Evolutionary conservation across 2,329 filamentous ascomycete species (phyloP).

Genomic region (Botrytis byssoidea): DNA sequence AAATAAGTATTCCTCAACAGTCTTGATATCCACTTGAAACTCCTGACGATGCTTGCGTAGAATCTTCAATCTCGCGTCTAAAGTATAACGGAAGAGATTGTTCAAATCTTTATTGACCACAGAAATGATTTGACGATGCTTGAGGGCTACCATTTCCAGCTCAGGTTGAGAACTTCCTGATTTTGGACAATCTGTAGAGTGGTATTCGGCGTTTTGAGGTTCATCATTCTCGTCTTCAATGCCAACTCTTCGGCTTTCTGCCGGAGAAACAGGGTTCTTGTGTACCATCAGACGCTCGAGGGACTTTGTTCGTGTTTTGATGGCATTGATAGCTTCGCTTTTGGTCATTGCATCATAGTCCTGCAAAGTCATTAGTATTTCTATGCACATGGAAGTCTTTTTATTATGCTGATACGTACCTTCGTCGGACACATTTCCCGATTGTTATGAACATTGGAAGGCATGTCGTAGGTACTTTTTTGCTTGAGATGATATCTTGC

Average conservation of each 20-base stretch:
- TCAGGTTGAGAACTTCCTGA: neutral
- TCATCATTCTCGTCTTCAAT: neutral
- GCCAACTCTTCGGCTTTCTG: neutral
- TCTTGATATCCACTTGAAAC: neutral
- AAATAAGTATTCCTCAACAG: neutral
- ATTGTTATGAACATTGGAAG: neutral
- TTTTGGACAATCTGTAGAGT: neutral
- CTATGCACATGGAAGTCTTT: accelerated
- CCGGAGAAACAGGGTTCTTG: neutral
- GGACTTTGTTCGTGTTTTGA: neutral
- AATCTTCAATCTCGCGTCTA: neutral
- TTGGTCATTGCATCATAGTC: neutral
- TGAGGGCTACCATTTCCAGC: neutral
- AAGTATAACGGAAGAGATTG: slow-evolving; percentile 5
- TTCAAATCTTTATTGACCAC: neutral
- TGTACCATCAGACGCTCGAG: neutral
- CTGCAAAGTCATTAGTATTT: neutral
- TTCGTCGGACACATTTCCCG: neutral
- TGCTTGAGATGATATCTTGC: neutral
- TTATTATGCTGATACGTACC: neutral
- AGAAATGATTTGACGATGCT: slow-evolving; percentile 1
- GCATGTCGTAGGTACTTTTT: neutral
- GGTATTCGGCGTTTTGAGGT: too few relatives aligned
- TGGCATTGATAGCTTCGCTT: neutral
- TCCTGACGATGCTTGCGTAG: neutral